Conservation (phyloP, 495 filamentous ascomycete genomes). For the Penicillium pancosmium region DNA sequence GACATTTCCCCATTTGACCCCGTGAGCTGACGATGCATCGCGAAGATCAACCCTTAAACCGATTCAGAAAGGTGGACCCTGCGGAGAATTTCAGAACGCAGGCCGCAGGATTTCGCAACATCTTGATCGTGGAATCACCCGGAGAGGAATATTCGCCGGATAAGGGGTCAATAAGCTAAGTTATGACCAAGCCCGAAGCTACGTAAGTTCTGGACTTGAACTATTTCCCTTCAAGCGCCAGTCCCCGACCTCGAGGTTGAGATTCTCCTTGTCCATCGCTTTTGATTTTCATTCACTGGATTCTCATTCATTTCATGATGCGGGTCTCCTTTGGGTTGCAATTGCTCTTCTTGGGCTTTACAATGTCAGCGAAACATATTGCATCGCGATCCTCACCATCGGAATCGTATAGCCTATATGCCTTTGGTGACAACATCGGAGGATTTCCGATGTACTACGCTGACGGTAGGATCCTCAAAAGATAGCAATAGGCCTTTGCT, state of each 20-base stretch:
- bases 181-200: background rate
- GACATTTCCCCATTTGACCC: background rate
- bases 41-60: background rate
- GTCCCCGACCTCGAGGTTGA: too few species aligned
- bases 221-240: too few species aligned
- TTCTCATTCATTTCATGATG: background rate
- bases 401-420: slow-evolving; percentile 29
- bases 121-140: background rate
- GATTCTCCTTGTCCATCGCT: background rate
- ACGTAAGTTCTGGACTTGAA: background rate
- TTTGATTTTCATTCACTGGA: background rate
- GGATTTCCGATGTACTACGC: slow-evolving; percentile 37
- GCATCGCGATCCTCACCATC: background rate
- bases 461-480: slow-evolving; percentile 24
- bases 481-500: background rate
- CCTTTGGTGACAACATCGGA: slow-evolving; percentile 35
- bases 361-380: background rate
- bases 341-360: background rate
- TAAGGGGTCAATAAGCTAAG: background rate
- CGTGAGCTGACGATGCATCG: background rate
- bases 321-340: background rate
- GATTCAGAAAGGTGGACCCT: background rate
- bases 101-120: background rate
- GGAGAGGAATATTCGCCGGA: background rate
- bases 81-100: background rate